A percentile compares a stretch with the other conserved stretches of the same genome.
Conservation (phyloP, 768 basidiomycete genomes). For the Mycena metata region DNA sequence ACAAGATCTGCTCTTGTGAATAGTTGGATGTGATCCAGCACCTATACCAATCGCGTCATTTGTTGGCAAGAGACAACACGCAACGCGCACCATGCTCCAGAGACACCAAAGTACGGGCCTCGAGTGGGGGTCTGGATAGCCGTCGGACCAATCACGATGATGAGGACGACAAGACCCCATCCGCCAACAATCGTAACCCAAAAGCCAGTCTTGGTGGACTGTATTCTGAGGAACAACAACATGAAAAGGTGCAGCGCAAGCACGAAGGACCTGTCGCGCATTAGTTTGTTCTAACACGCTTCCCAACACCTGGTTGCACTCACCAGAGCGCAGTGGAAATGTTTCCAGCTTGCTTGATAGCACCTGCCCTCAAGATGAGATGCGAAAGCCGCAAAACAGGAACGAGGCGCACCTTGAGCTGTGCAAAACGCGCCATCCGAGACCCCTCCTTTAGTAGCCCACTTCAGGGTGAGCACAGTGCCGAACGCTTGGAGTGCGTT, state of each 20-base stretch:
- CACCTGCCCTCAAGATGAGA: conserved; percentile 40
- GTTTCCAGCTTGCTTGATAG: conserved; percentile 58
- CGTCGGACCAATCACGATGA: conserved; percentile 54
- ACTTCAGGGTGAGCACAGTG: conserved; percentile 45
- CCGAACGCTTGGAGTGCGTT: conserved; percentile 47
- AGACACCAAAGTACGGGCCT: conserved; percentile 61
- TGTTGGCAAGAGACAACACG: background rate
- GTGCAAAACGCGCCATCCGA: conserved; percentile 39
- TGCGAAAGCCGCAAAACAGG: background rate
- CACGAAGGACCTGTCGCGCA: conserved; percentile 49
- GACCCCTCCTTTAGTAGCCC: conserved; percentile 43
- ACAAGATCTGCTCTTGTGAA: conserved; percentile 51
- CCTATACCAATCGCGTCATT: conserved; percentile 26
- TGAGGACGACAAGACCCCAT: conserved; percentile 51
- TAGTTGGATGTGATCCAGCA: conserved; percentile 62
- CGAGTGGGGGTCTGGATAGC: conserved; percentile 48
- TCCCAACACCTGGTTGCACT: background rate
- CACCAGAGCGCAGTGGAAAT: conserved; percentile 56
- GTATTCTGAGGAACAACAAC: conserved; percentile 56
- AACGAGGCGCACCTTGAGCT: conserved; percentile 42
- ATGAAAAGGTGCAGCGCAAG: conserved; percentile 44
- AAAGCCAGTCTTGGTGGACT: conserved; percentile 39
- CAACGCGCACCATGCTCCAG: conserved; percentile 55
- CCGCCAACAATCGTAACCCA: conserved; percentile 48
- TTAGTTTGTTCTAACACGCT: background rate